A percentile compares a stretch with the other conserved stretches of the same genome.
These are phyloP conservation scores for Raphanus sativus DNA, from an alignment of 345 rosid genomes.

Conservation along the genomic window DNA sequence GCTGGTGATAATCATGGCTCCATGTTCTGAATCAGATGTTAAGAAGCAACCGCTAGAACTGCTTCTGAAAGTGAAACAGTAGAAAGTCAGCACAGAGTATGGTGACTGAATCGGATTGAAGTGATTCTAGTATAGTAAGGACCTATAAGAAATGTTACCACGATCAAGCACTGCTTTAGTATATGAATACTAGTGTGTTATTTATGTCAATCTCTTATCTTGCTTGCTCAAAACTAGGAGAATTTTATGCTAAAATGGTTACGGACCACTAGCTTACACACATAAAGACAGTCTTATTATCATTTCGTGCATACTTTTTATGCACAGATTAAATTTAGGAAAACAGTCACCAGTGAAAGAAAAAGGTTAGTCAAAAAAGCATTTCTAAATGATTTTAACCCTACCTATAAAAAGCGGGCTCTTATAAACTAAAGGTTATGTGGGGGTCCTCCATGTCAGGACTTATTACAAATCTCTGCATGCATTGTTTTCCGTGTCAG, in stretches of 20 bases:
- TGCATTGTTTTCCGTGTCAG: conserved; percentile 39
- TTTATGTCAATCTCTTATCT: background rate
- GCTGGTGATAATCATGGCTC: background rate
- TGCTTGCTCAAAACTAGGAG: background rate
- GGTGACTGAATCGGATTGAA: background rate
- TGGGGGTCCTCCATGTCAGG: background rate
- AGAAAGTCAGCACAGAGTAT: background rate
- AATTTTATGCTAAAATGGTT: background rate
- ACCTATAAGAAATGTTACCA: background rate
- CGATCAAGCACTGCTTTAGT: background rate
- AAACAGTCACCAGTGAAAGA: background rate
- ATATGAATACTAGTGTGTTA: background rate
- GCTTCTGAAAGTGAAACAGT: background rate
- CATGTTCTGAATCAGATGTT: background rate
- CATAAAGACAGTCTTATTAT: background rate
- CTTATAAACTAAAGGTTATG: conserved; percentile 12
- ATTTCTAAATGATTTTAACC: conserved; percentile 30
- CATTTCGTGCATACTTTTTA: background rate
- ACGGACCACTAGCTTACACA: background rate
- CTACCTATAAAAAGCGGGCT: conserved; percentile 16
- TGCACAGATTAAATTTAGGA: background rate
- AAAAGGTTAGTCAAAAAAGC: conserved; percentile 31
- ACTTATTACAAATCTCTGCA: conserved; percentile 2
- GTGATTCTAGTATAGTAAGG: background rate
- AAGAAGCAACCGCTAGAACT: background rate